Evolutionary conservation across 1,284 basidiomycete genomes (phyloP), one percentile per base, ranked within the genome.

Genomic region (Trametes sp.): DNA sequence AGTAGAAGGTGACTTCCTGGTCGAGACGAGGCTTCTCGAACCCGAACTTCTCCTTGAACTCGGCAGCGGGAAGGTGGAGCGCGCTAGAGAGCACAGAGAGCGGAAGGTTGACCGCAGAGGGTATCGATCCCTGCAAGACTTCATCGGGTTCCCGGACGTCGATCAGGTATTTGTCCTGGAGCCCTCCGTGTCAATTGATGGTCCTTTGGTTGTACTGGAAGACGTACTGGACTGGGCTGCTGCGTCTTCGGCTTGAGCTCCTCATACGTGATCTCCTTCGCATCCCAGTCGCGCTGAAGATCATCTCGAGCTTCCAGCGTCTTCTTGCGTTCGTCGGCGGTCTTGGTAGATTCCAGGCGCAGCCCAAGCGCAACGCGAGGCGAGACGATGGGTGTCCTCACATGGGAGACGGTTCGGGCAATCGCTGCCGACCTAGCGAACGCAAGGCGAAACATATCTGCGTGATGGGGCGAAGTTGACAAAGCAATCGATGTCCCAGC

Each of bases 61-160:
- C 79, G 19, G 82, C 82, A 2, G 84, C 77, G 53, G 82, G 76
- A 59, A 92, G 78, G 68, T 87, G 81, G 52, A 99, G 77, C 7
- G 94, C 88, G 49, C 84, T 85, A 44, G 87, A 79, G 57, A 99
- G 85, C 23, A 85, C 83, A 4, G 93, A 93, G 24, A 99, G 86
- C 7, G 98, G 97, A 14, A 99, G 80, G 75, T 97, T 96, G 71
- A 99, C 95, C 6, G 96, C 87, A 13, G 94, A 96, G 4, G 98
- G 98, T 72, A 99, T 98, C 73, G 93, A 93, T 29, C 98, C 97
- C 75, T 97, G 93, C 2, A 92, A 85, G 36, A 96, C 94, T 77
- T 99, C 98, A 68, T 95, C 88, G 4, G 92, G 92, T 77, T 99
- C 98, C 33, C 98, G 90, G 8, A 99, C 96, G 76, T 99, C 95